Percentiles rank a stretch among this genome's conserved stretches.
These are phyloP conservation scores for Clitoria ternatea DNA, from an alignment of 306 rosid genomes.

Conservation along the genomic window DNA sequence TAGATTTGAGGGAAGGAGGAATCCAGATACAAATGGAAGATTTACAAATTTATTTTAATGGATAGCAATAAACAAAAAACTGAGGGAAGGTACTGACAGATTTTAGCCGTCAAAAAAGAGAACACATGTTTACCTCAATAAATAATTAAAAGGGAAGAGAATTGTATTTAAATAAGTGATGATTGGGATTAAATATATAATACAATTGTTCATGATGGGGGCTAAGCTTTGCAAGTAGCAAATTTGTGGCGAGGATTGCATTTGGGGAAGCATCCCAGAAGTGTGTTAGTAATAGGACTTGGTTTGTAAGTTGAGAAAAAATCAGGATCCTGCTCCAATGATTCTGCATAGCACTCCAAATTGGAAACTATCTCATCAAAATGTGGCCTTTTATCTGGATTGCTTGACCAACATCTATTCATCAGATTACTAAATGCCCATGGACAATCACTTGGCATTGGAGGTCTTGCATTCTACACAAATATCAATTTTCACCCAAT, in stretches of 20 bases:
- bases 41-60: too few relatives aligned
- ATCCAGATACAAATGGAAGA: too few relatives aligned
- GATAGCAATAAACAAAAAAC: too few relatives aligned
- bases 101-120: too few relatives aligned
- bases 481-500: conserved; percentile 3
- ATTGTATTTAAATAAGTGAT: too few relatives aligned
- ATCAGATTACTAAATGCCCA: conserved; percentile 65
- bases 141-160: too few relatives aligned
- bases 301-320: conserved; percentile 63
- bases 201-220: conserved; percentile 21
- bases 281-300: conserved; percentile 7
- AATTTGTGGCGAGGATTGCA: conserved; percentile 40
- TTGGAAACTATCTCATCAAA: conserved; percentile 68
- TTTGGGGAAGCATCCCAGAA: conserved; percentile 51
- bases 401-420: conserved; percentile 79
- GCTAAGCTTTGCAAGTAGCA: conserved; percentile 32
- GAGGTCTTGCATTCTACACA: conserved; percentile 92
- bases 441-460: conserved; percentile 78
- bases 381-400: conserved; percentile 73
- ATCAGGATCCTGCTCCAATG: conserved; percentile 54
- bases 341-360: conserved; percentile 52
- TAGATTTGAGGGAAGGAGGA: too few relatives aligned
- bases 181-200: conserved; percentile 13
- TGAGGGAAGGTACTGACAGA: too few relatives aligned
- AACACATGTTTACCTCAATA: too few relatives aligned